Conservation (phyloP, 192 early-diverging fungal genomes). For the Kappamyces sp. region DNA sequence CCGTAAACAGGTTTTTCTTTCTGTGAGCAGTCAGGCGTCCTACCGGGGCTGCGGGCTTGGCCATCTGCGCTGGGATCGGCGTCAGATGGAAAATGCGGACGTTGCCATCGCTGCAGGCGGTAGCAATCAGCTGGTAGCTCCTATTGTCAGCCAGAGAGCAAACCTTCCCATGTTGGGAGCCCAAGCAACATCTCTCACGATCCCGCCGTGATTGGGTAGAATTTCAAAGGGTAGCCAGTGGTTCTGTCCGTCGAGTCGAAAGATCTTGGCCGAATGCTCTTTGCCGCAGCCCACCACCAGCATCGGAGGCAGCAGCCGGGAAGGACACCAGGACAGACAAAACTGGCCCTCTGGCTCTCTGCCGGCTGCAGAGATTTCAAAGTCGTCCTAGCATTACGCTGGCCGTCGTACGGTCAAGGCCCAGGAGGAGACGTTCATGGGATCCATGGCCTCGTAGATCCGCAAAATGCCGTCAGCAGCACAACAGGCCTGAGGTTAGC, state of each 20-base stretch:
- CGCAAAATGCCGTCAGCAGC: slow-evolving; percentile 77
- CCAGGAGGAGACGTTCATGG: slow-evolving; percentile 72
- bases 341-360: slow-evolving; percentile 76
- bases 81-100: slow-evolving; percentile 74
- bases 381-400: slow-evolving; percentile 14
- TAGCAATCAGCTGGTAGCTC: slow-evolving; percentile 80
- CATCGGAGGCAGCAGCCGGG: slow-evolving; percentile 66
- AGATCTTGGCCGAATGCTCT: slow-evolving; percentile 63
- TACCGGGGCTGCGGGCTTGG: not conserved
- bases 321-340: slow-evolving; percentile 84
- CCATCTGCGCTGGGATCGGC: slow-evolving; percentile 26
- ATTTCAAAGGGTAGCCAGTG: slow-evolving; percentile 59
- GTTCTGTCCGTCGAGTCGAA: slow-evolving; percentile 25
- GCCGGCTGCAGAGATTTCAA: slow-evolving; percentile 39
- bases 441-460: slow-evolving; percentile 83
- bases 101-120: slow-evolving; percentile 66
- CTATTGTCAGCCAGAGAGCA: not conserved
- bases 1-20: slow-evolving; percentile 37
- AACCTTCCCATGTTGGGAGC: slow-evolving; percentile 44
- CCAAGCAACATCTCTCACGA: slow-evolving; percentile 63
- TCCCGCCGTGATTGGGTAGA: slow-evolving; percentile 55
- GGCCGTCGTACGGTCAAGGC: slow-evolving; percentile 46
- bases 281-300: slow-evolving; percentile 83
- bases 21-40: not conserved
- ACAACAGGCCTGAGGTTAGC: slow-evolving; percentile 58